Conservation (phyloP, 768 basidiomycete genomes). For the Pulveroboletus sp. region DNA sequence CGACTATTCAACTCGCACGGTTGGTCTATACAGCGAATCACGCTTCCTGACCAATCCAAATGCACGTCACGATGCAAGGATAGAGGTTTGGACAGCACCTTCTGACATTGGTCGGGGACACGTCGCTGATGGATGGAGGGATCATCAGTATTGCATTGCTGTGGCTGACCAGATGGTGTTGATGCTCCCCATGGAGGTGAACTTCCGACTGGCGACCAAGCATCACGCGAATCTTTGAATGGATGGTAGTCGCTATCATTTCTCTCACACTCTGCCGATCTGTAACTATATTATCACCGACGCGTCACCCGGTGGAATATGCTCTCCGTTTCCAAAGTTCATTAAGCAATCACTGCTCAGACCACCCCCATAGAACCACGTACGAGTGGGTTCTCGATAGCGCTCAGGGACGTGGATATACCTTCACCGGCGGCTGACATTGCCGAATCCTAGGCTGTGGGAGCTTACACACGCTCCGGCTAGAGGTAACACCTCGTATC, state of each 20-base stretch:
- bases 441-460: slow-evolving; percentile 1
- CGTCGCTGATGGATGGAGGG: slow-evolving; percentile 48
- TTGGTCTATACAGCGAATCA: slow-evolving; percentile 51
- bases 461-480: slow-evolving; percentile 1
- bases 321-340: not conserved
- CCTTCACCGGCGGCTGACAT: not conserved
- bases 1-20: slow-evolving; percentile 44
- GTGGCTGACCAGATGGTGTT: slow-evolving; percentile 59
- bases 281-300: not conserved
- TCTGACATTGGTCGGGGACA: slow-evolving; percentile 45
- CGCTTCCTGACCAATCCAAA: slow-evolving; percentile 51
- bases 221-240: slow-evolving; percentile 22
- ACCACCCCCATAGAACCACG: not conserved
- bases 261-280: too few species aligned
- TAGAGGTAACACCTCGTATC: not conserved
- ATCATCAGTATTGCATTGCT: slow-evolving; percentile 59
- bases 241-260: not conserved
- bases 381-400: not conserved
- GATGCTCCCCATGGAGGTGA: slow-evolving; percentile 33
- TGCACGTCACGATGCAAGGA: slow-evolving; percentile 52
- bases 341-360: not conserved
- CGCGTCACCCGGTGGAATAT: not conserved
- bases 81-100: slow-evolving; percentile 67
- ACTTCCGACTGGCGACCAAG: slow-evolving; percentile 17
- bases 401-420: not conserved